Conservation (phyloP, 169 alveolate species). For the Plasmodium gallinaceum region DNA sequence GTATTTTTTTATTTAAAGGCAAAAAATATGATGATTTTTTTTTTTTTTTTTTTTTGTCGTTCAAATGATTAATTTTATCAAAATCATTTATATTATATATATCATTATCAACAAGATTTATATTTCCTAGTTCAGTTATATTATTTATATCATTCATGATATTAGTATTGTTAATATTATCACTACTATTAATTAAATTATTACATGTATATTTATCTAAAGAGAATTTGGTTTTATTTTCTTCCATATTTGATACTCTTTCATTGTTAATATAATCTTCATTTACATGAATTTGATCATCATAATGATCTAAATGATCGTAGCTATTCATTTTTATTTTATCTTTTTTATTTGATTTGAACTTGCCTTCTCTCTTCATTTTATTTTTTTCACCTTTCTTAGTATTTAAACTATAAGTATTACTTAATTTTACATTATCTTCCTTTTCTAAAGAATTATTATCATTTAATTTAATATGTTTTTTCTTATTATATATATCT, state of each 20-base stretch:
- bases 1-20: slow-evolving; percentile 15
- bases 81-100: not conserved
- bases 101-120: not conserved
- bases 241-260: too few species aligned
- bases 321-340: slow-evolving; percentile 1
- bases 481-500: not conserved
- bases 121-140: not conserved
- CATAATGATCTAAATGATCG: too few species aligned
- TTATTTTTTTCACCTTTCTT: too few species aligned
- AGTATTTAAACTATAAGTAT: not conserved
- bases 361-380: too few species aligned
- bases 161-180: not conserved
- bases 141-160: not conserved
- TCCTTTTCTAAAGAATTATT: not conserved
- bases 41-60: slow-evolving; percentile 10
- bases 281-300: too few species aligned
- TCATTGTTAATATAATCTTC: too few species aligned
- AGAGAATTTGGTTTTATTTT: too few species aligned
- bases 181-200: not conserved
- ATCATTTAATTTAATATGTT: slow-evolving; percentile 2
- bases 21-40: not conserved
- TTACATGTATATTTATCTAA: not conserved
- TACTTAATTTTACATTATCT: slow-evolving; percentile 5
- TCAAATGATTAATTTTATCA: slow-evolving; percentile 1
- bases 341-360: not conserved